phyloP scores from a whole-genome alignment of 305 asterid genomes.

The Fraxinus platypoda region DNA sequence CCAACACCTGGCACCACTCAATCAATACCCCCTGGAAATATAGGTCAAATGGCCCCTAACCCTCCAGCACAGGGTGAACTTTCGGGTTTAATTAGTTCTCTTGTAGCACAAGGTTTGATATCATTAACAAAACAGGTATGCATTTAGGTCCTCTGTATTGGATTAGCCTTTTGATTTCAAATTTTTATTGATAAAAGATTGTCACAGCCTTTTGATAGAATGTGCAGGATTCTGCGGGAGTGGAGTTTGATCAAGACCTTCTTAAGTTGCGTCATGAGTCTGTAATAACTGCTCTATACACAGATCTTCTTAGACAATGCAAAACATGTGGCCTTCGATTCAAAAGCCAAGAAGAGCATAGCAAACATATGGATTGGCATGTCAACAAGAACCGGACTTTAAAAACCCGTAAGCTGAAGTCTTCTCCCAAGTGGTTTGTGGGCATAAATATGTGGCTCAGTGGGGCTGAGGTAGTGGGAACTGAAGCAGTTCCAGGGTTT shows the following conservation, averaged over 20 bases:
- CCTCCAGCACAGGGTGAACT: constrained; percentile 46
- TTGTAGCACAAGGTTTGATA: constrained; percentile 82
- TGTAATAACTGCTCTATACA: constrained; percentile 63
- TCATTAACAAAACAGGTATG: constrained; percentile 58
- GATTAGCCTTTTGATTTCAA: constrained; percentile 5
- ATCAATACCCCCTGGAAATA: constrained; percentile 42
- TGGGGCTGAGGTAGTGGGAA: constrained; percentile 77
- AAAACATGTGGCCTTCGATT: constrained; percentile 85
- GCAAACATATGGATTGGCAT: constrained; percentile 99
- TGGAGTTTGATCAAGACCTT: constrained; percentile 72
- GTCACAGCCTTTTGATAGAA: constrained; percentile 22
- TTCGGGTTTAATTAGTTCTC: constrained; percentile 63
- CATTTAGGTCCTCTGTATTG: neutral
- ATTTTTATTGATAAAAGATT: neutral
- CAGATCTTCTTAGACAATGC: constrained; percentile 89
- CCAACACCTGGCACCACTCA: constrained; percentile 43
- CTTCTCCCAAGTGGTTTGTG: constrained; percentile 93
- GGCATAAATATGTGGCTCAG: constrained; percentile 80
- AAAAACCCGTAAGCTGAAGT: constrained; percentile 71
- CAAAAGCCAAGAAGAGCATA: constrained; percentile 81
- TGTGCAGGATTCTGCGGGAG: constrained; percentile 64
- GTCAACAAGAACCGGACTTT: constrained; percentile 78
- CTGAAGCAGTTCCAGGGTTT: constrained; percentile 70
- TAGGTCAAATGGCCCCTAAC: constrained; percentile 43
- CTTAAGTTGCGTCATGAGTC: constrained; percentile 73